Conservation (phyloP, 805 yeast species). For the Tetrapisispora iriomotensis region DNA sequence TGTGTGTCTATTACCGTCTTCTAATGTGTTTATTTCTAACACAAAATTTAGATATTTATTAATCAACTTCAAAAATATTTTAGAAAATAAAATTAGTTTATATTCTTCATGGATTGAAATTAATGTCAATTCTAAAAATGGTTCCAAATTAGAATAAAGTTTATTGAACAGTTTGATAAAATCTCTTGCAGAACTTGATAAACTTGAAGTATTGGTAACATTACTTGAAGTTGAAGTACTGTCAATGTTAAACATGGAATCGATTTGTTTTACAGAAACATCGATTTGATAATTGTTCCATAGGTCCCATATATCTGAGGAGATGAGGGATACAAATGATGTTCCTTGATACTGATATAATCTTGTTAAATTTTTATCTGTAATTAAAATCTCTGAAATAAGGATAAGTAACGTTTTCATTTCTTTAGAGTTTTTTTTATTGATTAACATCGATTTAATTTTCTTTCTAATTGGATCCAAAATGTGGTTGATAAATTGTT, state of each 20-base stretch:
- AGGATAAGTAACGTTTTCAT: conserved; percentile 31
- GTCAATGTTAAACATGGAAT: conserved; percentile 30
- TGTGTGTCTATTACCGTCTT: conserved; percentile 9
- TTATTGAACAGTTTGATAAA: conserved; percentile 41
- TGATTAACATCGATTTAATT: conserved; percentile 28
- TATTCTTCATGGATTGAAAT: conserved; percentile 12
- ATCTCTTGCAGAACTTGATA: conserved; percentile 23
- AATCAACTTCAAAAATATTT: conserved; percentile 21
- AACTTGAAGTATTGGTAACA: too few species aligned
- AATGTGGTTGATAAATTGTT: conserved; percentile 31
- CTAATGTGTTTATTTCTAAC: conserved; percentile 13
- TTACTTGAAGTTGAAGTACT: conserved; percentile 7
- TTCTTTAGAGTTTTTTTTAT: conserved; percentile 32
- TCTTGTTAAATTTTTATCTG: conserved; percentile 30
- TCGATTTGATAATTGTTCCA: conserved; percentile 43
- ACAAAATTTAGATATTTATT: conserved; percentile 17
- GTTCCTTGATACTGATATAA: conserved; percentile 35
- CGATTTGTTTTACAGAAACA: conserved; percentile 36
- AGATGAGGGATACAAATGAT: conserved; percentile 26
- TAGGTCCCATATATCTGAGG: conserved; percentile 28
- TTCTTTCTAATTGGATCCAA: conserved; percentile 38
- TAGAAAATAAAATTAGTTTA: conserved; percentile 20
- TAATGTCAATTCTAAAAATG: conserved; percentile 27
- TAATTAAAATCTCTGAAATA: conserved; percentile 33
- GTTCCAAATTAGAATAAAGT: conserved; percentile 29